These are phyloP conservation scores for Penicillium verrucosum DNA, from an alignment of 2,329 filamentous ascomycete genomes.

Conservation along the genomic window DNA sequence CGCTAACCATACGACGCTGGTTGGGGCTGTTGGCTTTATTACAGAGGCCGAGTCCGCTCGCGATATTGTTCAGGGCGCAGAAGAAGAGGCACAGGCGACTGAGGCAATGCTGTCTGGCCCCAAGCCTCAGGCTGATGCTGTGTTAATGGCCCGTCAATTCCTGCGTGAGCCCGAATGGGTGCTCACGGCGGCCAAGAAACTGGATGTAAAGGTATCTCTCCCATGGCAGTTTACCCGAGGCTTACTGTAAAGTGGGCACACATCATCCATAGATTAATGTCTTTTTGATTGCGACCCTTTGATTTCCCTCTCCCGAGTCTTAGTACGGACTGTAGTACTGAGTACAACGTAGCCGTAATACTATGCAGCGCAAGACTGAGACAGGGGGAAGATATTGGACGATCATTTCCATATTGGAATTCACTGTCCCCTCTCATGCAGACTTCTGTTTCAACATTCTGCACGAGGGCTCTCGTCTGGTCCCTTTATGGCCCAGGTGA, in stretches of 20 bases:
- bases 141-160: slow-evolving; percentile 54
- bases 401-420: not conserved
- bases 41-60: slow-evolving; percentile 52
- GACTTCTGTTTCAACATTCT: not conserved
- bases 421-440: not conserved
- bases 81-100: slow-evolving; percentile 28
- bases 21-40: slow-evolving; percentile 54
- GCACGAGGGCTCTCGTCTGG: not conserved
- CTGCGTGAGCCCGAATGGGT: slow-evolving; percentile 57
- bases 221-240: slow-evolving; percentile 47
- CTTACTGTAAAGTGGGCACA: not conserved
- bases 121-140: slow-evolving; percentile 44
- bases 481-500: not conserved
- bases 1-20: slow-evolving; percentile 42
- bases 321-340: not conserved
- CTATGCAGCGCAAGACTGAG: not conserved
- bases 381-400: not conserved
- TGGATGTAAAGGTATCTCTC: slow-evolving; percentile 49
- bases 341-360: not conserved
- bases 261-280: not conserved
- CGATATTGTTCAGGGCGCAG: slow-evolving; percentile 43
- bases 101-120: slow-evolving; percentile 27
- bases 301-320: not conserved
- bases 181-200: slow-evolving; percentile 48
- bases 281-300: not conserved